Percentiles rank a stretch among this genome's conserved stretches.
These are phyloP conservation scores for Venturia pyrina DNA, from an alignment of 2,329 filamentous ascomycete species.

Conservation along the genomic window DNA sequence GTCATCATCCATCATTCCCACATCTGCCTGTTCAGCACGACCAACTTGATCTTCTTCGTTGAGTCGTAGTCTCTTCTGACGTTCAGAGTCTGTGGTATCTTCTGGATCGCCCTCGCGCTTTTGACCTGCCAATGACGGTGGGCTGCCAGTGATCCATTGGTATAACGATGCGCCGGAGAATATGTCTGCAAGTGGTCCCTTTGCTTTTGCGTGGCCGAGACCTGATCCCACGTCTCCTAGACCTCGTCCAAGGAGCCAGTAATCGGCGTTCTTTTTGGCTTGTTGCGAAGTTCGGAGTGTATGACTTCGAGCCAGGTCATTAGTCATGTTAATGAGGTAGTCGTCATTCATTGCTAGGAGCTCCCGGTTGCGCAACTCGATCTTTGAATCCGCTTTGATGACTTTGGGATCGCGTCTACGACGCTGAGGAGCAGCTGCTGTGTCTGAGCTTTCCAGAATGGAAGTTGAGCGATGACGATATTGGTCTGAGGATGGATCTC, in stretches of 20 bases:
- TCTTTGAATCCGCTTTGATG: slow-evolving; percentile 38
- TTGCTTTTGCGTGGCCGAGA: slow-evolving; percentile 29
- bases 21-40: slow-evolving; percentile 18
- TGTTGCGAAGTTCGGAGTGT: slow-evolving; percentile 25
- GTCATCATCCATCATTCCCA: slow-evolving; percentile 15
- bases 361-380: slow-evolving; percentile 46
- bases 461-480: not conserved
- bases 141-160: slow-evolving; percentile 33
- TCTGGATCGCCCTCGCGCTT: slow-evolving; percentile 24
- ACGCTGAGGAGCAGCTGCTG: slow-evolving; percentile 17
- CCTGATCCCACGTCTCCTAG: slow-evolving; percentile 44
- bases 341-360: slow-evolving; percentile 47
- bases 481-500: not conserved
- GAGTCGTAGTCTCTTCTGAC: slow-evolving; percentile 23
- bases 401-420: slow-evolving; percentile 27
- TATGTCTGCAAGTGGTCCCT: slow-evolving; percentile 41
- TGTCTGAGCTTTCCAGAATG: not conserved
- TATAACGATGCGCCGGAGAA: slow-evolving; percentile 50
- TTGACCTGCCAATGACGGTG: slow-evolving; percentile 17
- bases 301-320: slow-evolving; percentile 23
- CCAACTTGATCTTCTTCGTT: slow-evolving; percentile 21
- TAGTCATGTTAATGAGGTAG: slow-evolving; percentile 52
- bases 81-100: slow-evolving; percentile 18
- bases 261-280: slow-evolving; percentile 53
- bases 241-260: slow-evolving; percentile 49